Evolutionary conservation across 208 protist genomes (phyloP), one percentile per base, ranked within the genome.

Genomic region (Novymonas esmeraldas): DNA sequence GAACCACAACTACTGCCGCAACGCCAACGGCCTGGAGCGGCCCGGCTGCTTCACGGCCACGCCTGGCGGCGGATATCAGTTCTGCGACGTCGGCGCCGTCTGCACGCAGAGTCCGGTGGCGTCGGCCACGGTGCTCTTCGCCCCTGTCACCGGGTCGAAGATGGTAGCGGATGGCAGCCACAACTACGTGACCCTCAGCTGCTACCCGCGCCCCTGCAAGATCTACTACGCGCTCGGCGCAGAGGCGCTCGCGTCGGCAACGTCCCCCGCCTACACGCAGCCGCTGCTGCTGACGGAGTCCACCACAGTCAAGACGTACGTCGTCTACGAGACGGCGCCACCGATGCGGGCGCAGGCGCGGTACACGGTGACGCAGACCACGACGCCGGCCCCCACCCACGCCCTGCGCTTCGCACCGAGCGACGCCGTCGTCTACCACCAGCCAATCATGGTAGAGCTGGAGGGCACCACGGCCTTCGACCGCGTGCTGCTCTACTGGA

Each of bases 1-100:
- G 29, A 64, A 81, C 60, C 83, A 92, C 75, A 89, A 84, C 76
- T 82, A 85, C 70, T 94, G 89, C 73, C 82, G 89, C 52, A 89
- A 94, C 73, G 77, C 84, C 3, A 76, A 74, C 38, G 72, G 79
- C 0, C 55, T 82, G 9, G 38, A 44, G 45, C 52, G 62, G 5
- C 76, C 78, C 6, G 64, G 82, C 22, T 94, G 83, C 75, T 84
- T 84, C 72, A 88, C 81, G 2, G 81, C 65, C 14, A 70, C 86
- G 56, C 72, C 79, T 7, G 52, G 38, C 39, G 64, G 82, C 1
- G 75, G 51, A 18, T 87, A 77, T 48, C 62, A 90, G 54, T 73
- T 67, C 42, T 94, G 89, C 78, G 60, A 76, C 57, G 67, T 94
- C 16, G 82, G 80, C 3, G 61, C 38, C 36, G 72, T 76, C 18